Percentiles rank a stretch among this genome's conserved stretches.
Evolutionary conservation across 106 monocot genomes (phyloP).

Genomic region (Dioscorea zingiberensis): DNA sequence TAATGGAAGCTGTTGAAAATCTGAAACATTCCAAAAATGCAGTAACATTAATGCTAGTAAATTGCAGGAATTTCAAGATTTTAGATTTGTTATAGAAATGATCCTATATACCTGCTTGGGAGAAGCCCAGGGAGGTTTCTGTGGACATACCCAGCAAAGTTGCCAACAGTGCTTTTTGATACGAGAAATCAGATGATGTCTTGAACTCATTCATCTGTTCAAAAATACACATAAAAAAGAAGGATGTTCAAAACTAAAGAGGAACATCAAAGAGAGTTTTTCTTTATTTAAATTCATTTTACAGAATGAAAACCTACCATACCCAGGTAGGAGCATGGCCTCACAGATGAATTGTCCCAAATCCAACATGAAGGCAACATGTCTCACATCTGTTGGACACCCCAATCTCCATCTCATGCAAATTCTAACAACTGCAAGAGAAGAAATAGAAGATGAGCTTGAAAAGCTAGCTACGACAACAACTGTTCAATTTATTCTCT

Average conservation of each 20-base stretch:
- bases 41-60: too few species aligned
- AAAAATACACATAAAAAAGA: background rate
- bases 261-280: too few species aligned
- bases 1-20: slow-evolving; percentile 28
- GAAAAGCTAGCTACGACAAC: too few species aligned
- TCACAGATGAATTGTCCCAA: slow-evolving; percentile 33
- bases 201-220: slow-evolving; percentile 68
- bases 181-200: slow-evolving; percentile 53
- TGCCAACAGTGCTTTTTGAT: slow-evolving; percentile 22
- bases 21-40: slow-evolving; percentile 6
- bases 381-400: slow-evolving; percentile 83
- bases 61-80: too few species aligned
- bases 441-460: background rate
- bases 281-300: background rate
- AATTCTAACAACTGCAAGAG: slow-evolving; percentile 59
- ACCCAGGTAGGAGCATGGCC: slow-evolving; percentile 82
- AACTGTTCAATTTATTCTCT: too few species aligned
- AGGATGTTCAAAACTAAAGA: too few species aligned
- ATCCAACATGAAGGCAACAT: slow-evolving; percentile 88
- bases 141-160: slow-evolving; percentile 18
- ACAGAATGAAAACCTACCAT: slow-evolving; percentile 8
- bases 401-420: slow-evolving; percentile 94
- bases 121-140: slow-evolving; percentile 65
- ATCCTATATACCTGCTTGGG: slow-evolving; percentile 40
- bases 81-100: background rate